Base-by-base conservation (phyloP, 2,329 filamentous ascomycete species). In the Magnaporthiopsis rhizophila region DNA sequence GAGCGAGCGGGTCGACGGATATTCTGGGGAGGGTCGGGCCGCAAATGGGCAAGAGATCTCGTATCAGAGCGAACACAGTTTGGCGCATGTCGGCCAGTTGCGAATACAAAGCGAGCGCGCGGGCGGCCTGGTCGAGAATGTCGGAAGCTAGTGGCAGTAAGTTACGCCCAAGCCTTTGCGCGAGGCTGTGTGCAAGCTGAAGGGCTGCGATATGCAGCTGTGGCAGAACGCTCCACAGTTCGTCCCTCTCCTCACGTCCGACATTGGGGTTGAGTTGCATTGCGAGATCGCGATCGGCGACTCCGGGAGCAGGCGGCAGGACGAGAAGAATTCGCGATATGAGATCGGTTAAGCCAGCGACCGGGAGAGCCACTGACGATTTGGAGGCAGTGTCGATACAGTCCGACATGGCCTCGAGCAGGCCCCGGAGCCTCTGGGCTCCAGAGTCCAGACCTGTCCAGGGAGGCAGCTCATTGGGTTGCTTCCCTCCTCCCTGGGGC, bases 371-470 rank as follows among this genome's bases (percentile, higher is more conserved):
- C 7, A 96, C 85, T 2, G 86, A 74, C 1, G 81, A 80, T 60
- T 88, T 84, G 0, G 91, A 94, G 18, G 86, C 79, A 61, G 80
- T 85, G 26, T 78, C 78, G 60, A 96, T 74, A 68, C 88, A 87
- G 36, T 84, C 80, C 32, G 83, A 81, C 36, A 97, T 75, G 59
- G 90, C 80, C 45, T 81, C 78, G 30, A 97, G 76, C 4, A 96
- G 79, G 8, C 85, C 84, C 18, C 84, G 73, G 2, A 96, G 75
- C 64, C 91, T 84, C 71, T 92, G 86, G 21, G 85, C 78, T 8
- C 94, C 94, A 28, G 88, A 84, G 67, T 84, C 81, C n/a, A 97
- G 78, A 12, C 92, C 91, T 15, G 77, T 80, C 93, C 93, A 97
- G 0, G 77, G 68, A 0, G 86, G 83, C n/a, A 96, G 77, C 57